Base-by-base conservation (phyloP, 805 yeast genomes). In the Candida yuanshanica region DNA sequence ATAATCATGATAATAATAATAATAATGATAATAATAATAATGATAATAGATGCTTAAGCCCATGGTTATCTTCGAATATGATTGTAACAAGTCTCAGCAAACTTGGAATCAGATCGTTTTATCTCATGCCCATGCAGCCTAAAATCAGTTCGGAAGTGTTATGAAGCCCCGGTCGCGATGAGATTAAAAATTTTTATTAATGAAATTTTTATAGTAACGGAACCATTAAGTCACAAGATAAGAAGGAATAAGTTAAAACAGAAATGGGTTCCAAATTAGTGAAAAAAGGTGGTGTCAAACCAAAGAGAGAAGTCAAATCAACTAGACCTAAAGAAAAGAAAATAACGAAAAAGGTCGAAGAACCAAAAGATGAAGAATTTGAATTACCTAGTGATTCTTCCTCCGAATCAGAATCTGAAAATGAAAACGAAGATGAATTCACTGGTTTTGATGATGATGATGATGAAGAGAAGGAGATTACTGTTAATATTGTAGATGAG, bases 321-420 rank as follows among this genome's bases (percentile, higher is more conserved):
- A 42, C 25, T 16, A 44, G 45, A 44, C 38, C 44, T 11, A 41
- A 39, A 33, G 14, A 26, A 10, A 16, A n/a, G 21, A 38, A 36
- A 38, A 26, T 12, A 8, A 33, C 16, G 24, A 33, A 38, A 35
- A 39, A 38, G 7, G 43, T 37, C 22, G 44, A 51, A 21, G 41
- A 47, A 35, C 42, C 43, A 29, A 47, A 42, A 35, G 58, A 56
- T 39, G 56, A 57, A 40, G 53, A 56, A 43, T 45, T 57, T 21
- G 55, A 49, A 33, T 63, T 60, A 34, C 55, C 44, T 22, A 43
- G 47, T 35, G 55, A 54, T 40, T 48, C 56, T 4, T 17, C 34
- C 7, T 16, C 33, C 7, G 53, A 53, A 37, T 60, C 64, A 39
- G 50, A 48, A 36, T 10, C 24, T 33, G 66, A 58, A 21, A 59